Percentiles rank a stretch among this genome's conserved stretches.
Conservation (phyloP, 345 rosid genomes). For the Camelina hispida region DNA sequence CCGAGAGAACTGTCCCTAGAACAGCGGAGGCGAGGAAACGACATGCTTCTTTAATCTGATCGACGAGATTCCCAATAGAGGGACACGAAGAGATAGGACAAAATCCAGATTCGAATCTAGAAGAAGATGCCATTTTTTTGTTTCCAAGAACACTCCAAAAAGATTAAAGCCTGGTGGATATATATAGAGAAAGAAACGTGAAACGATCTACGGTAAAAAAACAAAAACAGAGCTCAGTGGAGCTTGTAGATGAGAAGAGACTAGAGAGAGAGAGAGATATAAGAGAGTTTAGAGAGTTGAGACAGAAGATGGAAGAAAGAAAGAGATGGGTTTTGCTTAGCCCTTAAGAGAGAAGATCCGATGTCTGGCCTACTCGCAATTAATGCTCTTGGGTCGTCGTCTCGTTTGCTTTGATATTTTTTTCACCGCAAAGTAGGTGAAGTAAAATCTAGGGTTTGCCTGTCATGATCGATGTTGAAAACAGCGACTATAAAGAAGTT, state of each 20-base stretch:
- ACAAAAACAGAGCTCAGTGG: constrained; percentile 35
- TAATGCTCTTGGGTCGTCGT: constrained; percentile 54
- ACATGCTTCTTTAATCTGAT: constrained; percentile 62
- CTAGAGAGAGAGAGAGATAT: constrained; percentile 3
- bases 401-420: constrained; percentile 30
- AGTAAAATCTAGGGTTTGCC: constrained; percentile 27
- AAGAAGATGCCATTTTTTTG: constrained; percentile 50
- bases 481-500: constrained; percentile 6
- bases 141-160: not conserved
- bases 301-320: constrained; percentile 20
- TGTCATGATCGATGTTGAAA: constrained; percentile 17
- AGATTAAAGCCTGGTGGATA: constrained; percentile 5
- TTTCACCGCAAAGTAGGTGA: constrained; percentile 40
- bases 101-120: constrained; percentile 57
- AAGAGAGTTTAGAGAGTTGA: not conserved
- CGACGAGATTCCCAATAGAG: constrained; percentile 52
- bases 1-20: constrained; percentile 85
- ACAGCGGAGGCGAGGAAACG: constrained; percentile 74
- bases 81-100: constrained; percentile 41
- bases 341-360: constrained; percentile 51
- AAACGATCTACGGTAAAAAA: constrained; percentile 30
- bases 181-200: constrained; percentile 38
- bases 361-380: constrained; percentile 59
- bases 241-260: constrained; percentile 29
- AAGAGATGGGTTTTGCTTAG: constrained; percentile 46